Conservation (phyloP, 2,329 filamentous ascomycete species). For the Fusarium haematococcum region DNA sequence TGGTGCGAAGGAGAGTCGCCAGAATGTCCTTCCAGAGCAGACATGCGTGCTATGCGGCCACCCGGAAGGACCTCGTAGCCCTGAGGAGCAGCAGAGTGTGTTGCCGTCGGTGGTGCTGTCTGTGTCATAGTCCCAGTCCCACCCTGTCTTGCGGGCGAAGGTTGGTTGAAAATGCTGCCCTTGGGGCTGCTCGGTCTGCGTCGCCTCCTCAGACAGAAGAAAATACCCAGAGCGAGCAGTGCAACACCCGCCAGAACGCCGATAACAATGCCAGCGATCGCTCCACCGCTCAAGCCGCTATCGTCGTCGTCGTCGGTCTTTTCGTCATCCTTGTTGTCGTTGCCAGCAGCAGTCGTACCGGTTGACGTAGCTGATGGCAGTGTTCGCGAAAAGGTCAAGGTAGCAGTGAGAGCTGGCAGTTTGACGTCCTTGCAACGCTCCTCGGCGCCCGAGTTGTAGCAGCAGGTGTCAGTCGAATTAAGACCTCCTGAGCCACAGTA, state of each 20-base stretch:
- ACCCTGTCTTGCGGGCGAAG: slow-evolving; percentile 75
- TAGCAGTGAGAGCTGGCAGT: slow-evolving; percentile 80
- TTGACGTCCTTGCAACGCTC: slow-evolving; percentile 79
- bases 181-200: slow-evolving; percentile 70
- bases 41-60: slow-evolving; percentile 94
- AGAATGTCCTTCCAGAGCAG: slow-evolving; percentile 84
- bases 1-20: slow-evolving; percentile 70
- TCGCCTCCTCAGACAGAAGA: slow-evolving; percentile 71
- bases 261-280: slow-evolving; percentile 91
- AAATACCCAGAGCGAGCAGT: slow-evolving; percentile 75
- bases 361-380: slow-evolving; percentile 51
- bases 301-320: slow-evolving; percentile 32
- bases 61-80: slow-evolving; percentile 84
- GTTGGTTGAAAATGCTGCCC: slow-evolving; percentile 89
- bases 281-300: slow-evolving; percentile 77
- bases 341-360: slow-evolving; percentile 27
- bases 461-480: slow-evolving; percentile 96
- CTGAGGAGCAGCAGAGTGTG: slow-evolving; percentile 49
- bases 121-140: slow-evolving; percentile 56
- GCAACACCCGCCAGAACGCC: slow-evolving; percentile 79
- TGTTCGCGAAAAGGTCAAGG: slow-evolving; percentile 69
- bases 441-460: slow-evolving; percentile 83
- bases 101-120: slow-evolving; percentile 33
- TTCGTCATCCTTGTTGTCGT: slow-evolving; percentile 34
- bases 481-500: slow-evolving; percentile 87